Conservation (phyloP, 2,329 filamentous ascomycete genomes). For the Macrophomina phaseolina region DNA sequence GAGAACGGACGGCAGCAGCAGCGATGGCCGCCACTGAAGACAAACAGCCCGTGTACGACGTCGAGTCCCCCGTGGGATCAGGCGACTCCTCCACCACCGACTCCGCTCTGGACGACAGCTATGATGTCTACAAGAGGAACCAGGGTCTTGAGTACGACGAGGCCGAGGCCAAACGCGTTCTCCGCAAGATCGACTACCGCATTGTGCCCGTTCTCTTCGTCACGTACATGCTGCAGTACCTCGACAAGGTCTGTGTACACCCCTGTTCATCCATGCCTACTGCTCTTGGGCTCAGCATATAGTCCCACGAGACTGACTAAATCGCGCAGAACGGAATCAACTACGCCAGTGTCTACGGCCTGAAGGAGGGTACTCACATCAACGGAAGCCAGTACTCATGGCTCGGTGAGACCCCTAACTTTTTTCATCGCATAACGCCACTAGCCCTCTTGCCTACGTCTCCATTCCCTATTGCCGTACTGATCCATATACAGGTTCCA, state of each 20-base stretch:
- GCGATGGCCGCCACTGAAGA: slow-evolving; percentile 4
- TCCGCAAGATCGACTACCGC: slow-evolving; percentile 39
- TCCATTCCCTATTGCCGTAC: background rate
- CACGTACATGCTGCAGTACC: slow-evolving; percentile 47
- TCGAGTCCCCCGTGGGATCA: slow-evolving; percentile 11
- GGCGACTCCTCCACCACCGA: background rate
- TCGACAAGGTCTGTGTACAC: slow-evolving; percentile 46
- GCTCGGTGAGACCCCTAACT: slow-evolving; percentile 40
- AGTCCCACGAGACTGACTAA: background rate
- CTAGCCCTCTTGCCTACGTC: background rate
- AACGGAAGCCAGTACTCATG: slow-evolving; percentile 59
- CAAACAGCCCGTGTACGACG: slow-evolving; percentile 16
- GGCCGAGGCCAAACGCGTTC: slow-evolving; percentile 37
- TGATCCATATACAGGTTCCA: slow-evolving; percentile 39
- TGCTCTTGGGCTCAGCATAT: background rate
- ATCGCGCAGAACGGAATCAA: slow-evolving; percentile 51
- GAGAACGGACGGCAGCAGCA: background rate
- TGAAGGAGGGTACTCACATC: slow-evolving; percentile 55
- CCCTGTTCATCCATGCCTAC: background rate
- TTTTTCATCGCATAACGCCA: background rate
- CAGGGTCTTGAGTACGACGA: slow-evolving; percentile 32
- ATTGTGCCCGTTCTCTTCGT: slow-evolving; percentile 43
- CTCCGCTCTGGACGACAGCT: slow-evolving; percentile 38
- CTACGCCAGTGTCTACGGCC: slow-evolving; percentile 58
- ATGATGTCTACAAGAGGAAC: slow-evolving; percentile 40